Base-by-base conservation (phyloP, 176 grass and related monocot species). In the Oryza meyeriana region DNA sequence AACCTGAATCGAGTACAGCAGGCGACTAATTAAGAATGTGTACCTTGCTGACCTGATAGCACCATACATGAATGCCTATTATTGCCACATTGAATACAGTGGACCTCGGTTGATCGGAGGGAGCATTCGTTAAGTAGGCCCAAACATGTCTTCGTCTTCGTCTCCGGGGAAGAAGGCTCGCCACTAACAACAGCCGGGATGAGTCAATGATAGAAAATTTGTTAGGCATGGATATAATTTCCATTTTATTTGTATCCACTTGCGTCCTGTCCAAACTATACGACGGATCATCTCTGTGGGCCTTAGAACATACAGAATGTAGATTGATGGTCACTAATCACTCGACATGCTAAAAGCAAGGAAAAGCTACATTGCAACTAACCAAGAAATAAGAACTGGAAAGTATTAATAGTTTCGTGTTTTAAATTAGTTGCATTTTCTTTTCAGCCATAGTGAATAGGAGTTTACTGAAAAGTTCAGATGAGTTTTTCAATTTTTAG, bases 291-390 rank as follows among this genome's bases (percentile, higher is more conserved):
- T 52, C 13, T 14, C 6, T 16, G 77, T 85, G 81, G 76, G 50
- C 76, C 81, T 69, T 4, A 20, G 26, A 5, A 32, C 33, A 64
- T 57, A 64, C 65, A 77, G 26, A 69, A 69, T 61, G 68, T 39
- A 73, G 75, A 83, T 28, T 67, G 84, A 90, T 83, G 79, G 74
- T 64, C 79, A 79, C 88, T 79, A 27, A 7, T 75, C 44, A 44
- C 69, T 81, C 1, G 61, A 90, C 80, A 75, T 61, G 39, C 69
- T 69, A 74, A 79, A 83, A 52, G 13, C 27, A 78, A 6, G 22
- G 69, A 86, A 76, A 61, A 67, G 69, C 80, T 41, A 64, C 64
- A 63, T 66, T 13, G 45, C 79, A 79, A 78, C 79, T 74, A 72
- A 66, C 24, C 27, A 28, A 71, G n/a, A 27, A 62, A 66, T 77